Base-by-base conservation (phyloP, 2,329 filamentous ascomycete species). In the Sordariomycetes sp. region DNA sequence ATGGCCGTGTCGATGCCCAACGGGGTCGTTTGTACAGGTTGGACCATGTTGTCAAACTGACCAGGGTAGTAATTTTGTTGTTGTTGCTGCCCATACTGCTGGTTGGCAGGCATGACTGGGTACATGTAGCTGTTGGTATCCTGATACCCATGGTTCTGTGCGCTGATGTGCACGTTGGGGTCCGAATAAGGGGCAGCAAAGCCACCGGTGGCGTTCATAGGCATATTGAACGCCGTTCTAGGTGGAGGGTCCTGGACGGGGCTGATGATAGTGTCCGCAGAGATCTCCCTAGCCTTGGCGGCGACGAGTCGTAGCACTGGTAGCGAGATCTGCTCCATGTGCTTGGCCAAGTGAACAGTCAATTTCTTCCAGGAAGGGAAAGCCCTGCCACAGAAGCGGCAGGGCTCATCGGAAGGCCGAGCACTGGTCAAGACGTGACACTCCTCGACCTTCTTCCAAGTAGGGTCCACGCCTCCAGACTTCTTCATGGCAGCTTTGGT, bases 361-460 rank as follows among this genome's bases (percentile, higher is more conserved):
- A 94, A 64, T 60, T 93, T 93, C 68, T 94, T 94, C 86, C 86
- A 94, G 25, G 77, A 85, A 21, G 73, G 76, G 55, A 86, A 88
- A 10, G 73, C 67, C 55, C 82, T 87, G 39, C 81, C 82, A 50
- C 88, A 94, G 63, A 94, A 94, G 27, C 83, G 78, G 55, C 88
- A 95, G 12, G 83, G 75, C 58, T 94, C 87, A 9, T 86, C 75
- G 34, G 75, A 72, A 4, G 84, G 82, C 39, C 63, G 70, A 43
- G 64, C 75, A 2, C 46, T 48, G 1, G 84, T 90, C 44, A 86
- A 79, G 34, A 70, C 64, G 40, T 84, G 85, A 49, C 88, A 94
- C 39, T 69, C 63, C 42, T 93, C 83, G 18, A 94, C 80, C 50
- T 84, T 76, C 30, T 72, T 63, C 85, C 82, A 92, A 1, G 87